These are phyloP conservation scores for Neurospora pannonica DNA, from an alignment of 495 filamentous ascomycete genomes.

Conservation along the genomic window DNA sequence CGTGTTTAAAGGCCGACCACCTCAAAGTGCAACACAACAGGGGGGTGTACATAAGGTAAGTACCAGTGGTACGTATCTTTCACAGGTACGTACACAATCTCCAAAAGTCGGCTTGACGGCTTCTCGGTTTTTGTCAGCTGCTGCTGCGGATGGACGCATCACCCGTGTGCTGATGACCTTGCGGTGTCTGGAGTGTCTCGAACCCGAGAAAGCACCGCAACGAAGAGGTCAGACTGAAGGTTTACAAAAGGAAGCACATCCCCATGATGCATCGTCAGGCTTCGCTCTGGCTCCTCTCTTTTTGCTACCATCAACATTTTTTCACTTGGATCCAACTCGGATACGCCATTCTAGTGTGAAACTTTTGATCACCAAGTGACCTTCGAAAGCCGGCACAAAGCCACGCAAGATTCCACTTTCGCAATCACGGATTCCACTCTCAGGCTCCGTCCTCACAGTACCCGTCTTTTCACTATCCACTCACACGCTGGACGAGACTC, in stretches of 20 bases:
- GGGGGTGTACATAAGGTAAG: constrained; percentile 1
- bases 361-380: neutral
- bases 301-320: neutral
- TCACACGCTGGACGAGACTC: neutral
- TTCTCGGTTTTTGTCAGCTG: constrained; percentile 23
- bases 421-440: neutral
- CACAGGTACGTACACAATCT: neutral
- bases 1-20: constrained; percentile 4
- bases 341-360: neutral
- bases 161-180: constrained; percentile 19
- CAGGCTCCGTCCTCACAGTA: neutral
- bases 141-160: constrained; percentile 23
- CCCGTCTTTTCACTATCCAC: neutral
- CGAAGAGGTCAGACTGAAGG: constrained; percentile 13
- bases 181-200: constrained; percentile 13
- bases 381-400: neutral
- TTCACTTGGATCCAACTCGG: neutral
- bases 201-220: constrained; percentile 17
- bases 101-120: constrained; percentile 4
- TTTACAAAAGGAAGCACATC: constrained; percentile 17
- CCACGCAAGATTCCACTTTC: neutral
- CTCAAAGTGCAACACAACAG: constrained; percentile 8
- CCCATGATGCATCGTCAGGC: neutral
- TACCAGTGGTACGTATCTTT: neutral
- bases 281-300: neutral